Evolutionary conservation across 2,329 filamentous ascomycete species (phyloP).

Genomic region (Claviceps monticola): DNA sequence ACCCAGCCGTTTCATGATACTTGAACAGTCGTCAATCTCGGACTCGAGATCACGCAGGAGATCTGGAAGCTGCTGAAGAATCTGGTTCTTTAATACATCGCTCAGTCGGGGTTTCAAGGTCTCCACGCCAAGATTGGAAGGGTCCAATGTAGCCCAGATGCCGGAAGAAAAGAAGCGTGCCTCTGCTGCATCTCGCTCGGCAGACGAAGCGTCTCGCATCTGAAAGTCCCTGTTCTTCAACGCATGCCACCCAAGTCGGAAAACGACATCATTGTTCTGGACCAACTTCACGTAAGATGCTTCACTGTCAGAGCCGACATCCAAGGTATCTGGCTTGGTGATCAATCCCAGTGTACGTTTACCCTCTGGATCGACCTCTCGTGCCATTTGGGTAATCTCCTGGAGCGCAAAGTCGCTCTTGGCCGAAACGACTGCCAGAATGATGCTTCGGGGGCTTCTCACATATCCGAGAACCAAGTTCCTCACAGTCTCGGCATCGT

Average conservation of each 20-base stretch:
- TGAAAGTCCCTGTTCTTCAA: slow-evolving; percentile 28
- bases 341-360: slow-evolving; percentile 39
- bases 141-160: slow-evolving; percentile 22
- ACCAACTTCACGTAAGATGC: slow-evolving; percentile 26
- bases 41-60: slow-evolving; percentile 28
- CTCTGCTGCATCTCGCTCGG: slow-evolving; percentile 26
- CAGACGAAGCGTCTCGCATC: slow-evolving; percentile 14
- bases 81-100: slow-evolving; percentile 33
- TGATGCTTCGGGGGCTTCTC: slow-evolving; percentile 39
- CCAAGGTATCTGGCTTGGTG: slow-evolving; percentile 36
- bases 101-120: slow-evolving; percentile 35
- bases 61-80: slow-evolving; percentile 29
- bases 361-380: slow-evolving; percentile 8
- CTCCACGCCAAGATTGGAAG: slow-evolving; percentile 30
- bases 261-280: slow-evolving; percentile 29
- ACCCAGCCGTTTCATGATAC: slow-evolving; percentile 32
- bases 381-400: slow-evolving; percentile 18
- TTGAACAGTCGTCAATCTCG: neutral
- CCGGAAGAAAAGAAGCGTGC: slow-evolving; percentile 28
- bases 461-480: slow-evolving; percentile 41
- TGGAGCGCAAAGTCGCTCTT: slow-evolving; percentile 45
- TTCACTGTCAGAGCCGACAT: slow-evolving; percentile 24
- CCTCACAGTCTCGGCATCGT: slow-evolving; percentile 10
- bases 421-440: slow-evolving; percentile 43
- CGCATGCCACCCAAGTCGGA: slow-evolving; percentile 40